These are phyloP conservation scores for Straminergon stramineum DNA, from an alignment of 225 moss, liverwort and hornwort species.

Conservation along the genomic window DNA sequence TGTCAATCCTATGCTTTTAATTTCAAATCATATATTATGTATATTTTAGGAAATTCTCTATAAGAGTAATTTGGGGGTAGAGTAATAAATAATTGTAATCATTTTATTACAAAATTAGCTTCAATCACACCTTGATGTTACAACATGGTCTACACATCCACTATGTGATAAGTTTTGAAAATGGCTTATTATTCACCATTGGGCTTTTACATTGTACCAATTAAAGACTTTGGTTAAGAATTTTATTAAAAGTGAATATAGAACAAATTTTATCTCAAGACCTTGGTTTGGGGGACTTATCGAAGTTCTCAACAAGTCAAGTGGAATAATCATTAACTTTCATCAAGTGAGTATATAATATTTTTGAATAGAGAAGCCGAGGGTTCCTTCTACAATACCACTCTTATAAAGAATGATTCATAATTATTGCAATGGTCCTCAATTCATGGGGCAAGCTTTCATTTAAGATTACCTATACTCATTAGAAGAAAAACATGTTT, in stretches of 20 bases:
- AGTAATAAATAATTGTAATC: neutral
- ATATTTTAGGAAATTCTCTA: neutral
- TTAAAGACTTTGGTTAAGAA: neutral
- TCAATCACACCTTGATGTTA: neutral
- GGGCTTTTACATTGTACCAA: neutral
- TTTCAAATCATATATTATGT: neutral
- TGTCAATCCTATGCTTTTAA: neutral
- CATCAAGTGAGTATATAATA: neutral
- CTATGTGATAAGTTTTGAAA: too few species aligned
- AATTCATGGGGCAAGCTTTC: too few species aligned
- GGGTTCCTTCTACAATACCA: too few species aligned
- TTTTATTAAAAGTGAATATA: neutral
- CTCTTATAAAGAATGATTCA: too few species aligned
- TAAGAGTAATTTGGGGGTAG: neutral
- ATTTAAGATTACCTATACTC: too few species aligned
- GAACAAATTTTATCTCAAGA: too few species aligned
- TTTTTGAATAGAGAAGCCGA: neutral
- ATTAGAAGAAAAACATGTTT: too few species aligned
- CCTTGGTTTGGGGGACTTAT: too few species aligned
- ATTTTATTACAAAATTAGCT: neutral
- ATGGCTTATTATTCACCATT: neutral
- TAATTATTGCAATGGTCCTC: too few species aligned
- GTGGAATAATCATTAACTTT: too few species aligned
- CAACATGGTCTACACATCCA: neutral
- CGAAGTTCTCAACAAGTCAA: too few species aligned